Base-by-base conservation (phyloP, 2,329 filamentous ascomycete species). In the Claviceps sp. region DNA sequence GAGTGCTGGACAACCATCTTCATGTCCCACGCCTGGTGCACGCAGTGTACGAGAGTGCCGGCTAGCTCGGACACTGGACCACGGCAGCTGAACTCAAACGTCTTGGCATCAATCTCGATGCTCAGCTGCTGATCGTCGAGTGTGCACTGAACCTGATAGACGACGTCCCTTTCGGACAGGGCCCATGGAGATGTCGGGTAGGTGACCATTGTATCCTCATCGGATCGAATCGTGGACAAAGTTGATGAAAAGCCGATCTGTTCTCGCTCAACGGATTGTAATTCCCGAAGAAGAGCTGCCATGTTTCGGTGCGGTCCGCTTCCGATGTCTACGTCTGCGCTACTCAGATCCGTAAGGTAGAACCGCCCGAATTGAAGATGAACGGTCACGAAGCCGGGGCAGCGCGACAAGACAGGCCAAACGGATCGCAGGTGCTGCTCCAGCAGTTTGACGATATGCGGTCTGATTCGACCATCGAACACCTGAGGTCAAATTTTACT, bases 1-100 rank as follows among this genome's bases (percentile, higher is more conserved):
- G 54, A 53, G 5, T 55, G 58, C 5, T 52, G 57, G 9, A 58
- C 51, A n/a, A 52, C 54, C 14, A 65, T 49, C 16, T 63, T 60
- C 30, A 67, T 52, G 47, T 67, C 65, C 65, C 65, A 68, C 1
- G 64, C 60, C 9, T 60, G 57, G 5, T 53, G 54, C 5, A 60
- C 52, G 37, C 65, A 68, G 30, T 67, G 65, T 2, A 68, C 46
- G 37, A 59, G 60, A 2, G 62, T 47, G n/a, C 51, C 38, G 2
- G 56, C 57, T 2, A 63, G 14, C 14, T 63, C 60, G 13, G 58
- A 47, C 5, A 14, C 37, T 26, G 48, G 37, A 2, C 58, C 56
- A 30, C 55, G 55, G 38, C 59, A 65, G 14, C 47, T 47, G 50
- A 61, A 57, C 1, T 50, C 30, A 22, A 62, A 63, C 0, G 54